Evolutionary conservation across 2,329 filamentous ascomycete species (phyloP).

Genomic region (Venturiaceae sp.): DNA sequence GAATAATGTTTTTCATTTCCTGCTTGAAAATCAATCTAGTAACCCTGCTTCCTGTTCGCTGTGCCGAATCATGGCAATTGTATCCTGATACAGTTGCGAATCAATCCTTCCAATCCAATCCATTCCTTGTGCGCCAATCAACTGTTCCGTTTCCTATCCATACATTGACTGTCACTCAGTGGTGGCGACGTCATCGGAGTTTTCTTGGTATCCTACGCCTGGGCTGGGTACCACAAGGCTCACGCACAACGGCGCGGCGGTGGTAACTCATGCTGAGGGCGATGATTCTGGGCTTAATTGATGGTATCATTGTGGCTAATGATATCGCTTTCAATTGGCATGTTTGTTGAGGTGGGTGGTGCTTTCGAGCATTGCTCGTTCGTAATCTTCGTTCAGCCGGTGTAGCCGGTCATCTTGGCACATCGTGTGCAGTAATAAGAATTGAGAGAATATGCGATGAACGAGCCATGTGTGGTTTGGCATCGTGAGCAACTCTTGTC

Average conservation of each 20-base stretch:
- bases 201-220: neutral
- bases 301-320: neutral
- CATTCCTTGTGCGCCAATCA: no score
- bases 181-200: neutral
- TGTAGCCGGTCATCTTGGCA: slow-evolving; percentile 27
- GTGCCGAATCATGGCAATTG: neutral
- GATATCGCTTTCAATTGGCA: neutral
- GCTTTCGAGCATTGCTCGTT: neutral
- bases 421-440: slow-evolving; percentile 31
- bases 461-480: slow-evolving; percentile 11
- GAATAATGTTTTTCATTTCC: neutral
- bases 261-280: neutral
- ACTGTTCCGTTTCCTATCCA: neutral
- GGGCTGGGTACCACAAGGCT: neutral
- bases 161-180: no score
- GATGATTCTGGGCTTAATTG: neutral
- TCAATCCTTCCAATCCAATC: neutral
- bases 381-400: slow-evolving; percentile 2
- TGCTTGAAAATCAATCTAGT: neutral
- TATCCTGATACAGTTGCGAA: neutral
- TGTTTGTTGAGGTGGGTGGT: neutral
- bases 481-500: slow-evolving; percentile 12
- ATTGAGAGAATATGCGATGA: slow-evolving; percentile 25
- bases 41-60: neutral
- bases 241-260: neutral